These are phyloP conservation scores for Perilla frutescens DNA, from an alignment of 257 asterid species.

Conservation along the genomic window DNA sequence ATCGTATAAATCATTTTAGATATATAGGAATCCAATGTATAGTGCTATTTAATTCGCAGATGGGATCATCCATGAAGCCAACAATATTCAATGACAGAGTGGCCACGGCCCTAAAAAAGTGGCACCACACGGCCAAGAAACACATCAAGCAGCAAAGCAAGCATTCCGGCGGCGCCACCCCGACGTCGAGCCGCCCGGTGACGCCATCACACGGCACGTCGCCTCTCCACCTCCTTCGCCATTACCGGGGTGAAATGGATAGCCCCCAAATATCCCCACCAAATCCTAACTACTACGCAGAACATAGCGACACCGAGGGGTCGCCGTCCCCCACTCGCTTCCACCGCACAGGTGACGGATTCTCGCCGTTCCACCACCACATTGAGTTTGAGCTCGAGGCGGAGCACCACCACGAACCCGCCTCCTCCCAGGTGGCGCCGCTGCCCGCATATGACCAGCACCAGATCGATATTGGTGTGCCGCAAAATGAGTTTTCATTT, in stretches of 20 bases:
- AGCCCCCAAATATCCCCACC: slow-evolving; percentile 48
- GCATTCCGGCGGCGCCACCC: slow-evolving; percentile 46
- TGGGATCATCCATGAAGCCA: slow-evolving; percentile 89
- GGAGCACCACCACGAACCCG: slow-evolving; percentile 33
- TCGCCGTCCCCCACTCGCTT: slow-evolving; percentile 51
- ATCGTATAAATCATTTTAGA: too few species aligned
- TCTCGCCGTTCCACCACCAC: slow-evolving; percentile 25
- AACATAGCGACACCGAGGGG: slow-evolving; percentile 49
- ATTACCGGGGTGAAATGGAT: slow-evolving; percentile 53
- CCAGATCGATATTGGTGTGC: slow-evolving; percentile 32
- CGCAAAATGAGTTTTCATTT: slow-evolving; percentile 53
- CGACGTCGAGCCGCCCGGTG: slow-evolving; percentile 59
- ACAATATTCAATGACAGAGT: slow-evolving; percentile 79
- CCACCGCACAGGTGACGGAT: slow-evolving; percentile 34
- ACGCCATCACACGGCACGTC: slow-evolving; percentile 69
- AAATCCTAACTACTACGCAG: slow-evolving; percentile 33
- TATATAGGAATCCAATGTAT: too few species aligned
- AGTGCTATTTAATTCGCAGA: slow-evolving; percentile 40
- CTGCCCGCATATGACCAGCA: slow-evolving; percentile 34
- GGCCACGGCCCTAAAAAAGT: slow-evolving; percentile 64
- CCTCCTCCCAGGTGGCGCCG: slow-evolving; percentile 47
- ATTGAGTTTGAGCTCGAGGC: slow-evolving; percentile 33
- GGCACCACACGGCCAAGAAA: slow-evolving; percentile 89
- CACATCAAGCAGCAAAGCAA: slow-evolving; percentile 70
- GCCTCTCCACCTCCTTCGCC: slow-evolving; percentile 72